phyloP scores from a whole-genome alignment of 163 green algal species.

The Dunaliella salina region DNA sequence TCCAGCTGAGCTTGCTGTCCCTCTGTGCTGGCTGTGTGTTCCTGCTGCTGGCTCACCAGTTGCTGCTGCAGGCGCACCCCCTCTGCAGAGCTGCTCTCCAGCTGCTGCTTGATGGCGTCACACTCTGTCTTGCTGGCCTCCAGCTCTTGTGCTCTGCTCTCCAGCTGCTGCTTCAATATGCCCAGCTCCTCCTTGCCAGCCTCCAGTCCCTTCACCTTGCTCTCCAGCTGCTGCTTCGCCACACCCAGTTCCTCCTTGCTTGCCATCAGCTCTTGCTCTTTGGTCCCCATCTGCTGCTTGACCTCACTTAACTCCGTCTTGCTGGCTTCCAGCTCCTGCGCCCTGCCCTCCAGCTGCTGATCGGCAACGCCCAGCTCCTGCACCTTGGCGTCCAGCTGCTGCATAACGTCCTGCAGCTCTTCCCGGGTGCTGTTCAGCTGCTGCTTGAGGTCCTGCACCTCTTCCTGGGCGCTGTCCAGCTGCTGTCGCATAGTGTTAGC shows the following conservation, averaged over 20 bases:
- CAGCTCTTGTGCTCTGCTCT: neutral
- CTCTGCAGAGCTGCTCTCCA: neutral
- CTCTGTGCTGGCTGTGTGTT: too few species aligned
- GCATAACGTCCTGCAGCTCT: neutral
- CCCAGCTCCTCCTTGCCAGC: neutral
- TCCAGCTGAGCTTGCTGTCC: too few species aligned
- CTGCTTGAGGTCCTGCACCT: neutral
- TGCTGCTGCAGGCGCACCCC: too few species aligned
- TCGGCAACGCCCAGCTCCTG: neutral
- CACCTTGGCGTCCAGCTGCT: neutral
- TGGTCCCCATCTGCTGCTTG: neutral
- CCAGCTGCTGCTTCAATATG: neutral
- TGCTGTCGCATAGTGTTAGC: neutral
- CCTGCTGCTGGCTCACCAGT: too few species aligned
- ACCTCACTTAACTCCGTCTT: neutral
- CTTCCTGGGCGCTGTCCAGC: neutral
- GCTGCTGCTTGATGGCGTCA: neutral
- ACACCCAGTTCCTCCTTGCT: neutral
- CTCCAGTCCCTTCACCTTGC: neutral
- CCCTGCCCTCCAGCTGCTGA: neutral
- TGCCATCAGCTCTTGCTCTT: neutral
- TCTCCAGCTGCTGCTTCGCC: neutral
- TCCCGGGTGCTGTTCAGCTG: neutral
- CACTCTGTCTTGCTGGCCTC: too few species aligned
- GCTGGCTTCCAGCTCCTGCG: neutral